Base-by-base conservation (phyloP, 148 eudicot species). In the Salicornia ramosissima region DNA sequence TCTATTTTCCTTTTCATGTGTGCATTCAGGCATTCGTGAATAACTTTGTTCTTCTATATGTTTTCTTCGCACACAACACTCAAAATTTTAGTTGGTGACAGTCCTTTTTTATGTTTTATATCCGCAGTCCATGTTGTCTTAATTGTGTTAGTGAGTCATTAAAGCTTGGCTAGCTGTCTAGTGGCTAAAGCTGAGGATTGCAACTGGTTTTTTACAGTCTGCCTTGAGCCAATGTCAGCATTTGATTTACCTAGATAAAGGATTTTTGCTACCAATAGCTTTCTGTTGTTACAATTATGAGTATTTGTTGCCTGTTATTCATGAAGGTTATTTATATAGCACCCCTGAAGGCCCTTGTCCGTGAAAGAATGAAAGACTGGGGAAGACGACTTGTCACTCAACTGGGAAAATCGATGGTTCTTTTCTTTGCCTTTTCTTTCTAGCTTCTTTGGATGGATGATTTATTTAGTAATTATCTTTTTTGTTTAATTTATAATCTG, bases 341-440 rank as follows among this genome's bases (percentile, higher is more conserved):
- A 81, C 98, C 98, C 62, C 75, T 94, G 74, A 94, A 94, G 83
- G 98, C 98, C 72, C 83, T 94, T 74, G 98, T 94, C 51, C 88
- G 98, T 60, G 98, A 94, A 82, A 86, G 98, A 79, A 88, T 94
- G 96, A 88, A 75, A 68, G 98, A 94, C 74, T 94, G 98, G 98
- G 86, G 68, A 80, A 94, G 78, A 73, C 82, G 92, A 65, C 91
- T 94, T 75, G 97, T 90, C 64, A 80, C 87, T 54, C 86, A 86
- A 82, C 92, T 94, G 76, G 97, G 96, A 60, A 94, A 94, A 78
- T 45, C 81, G 75, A 94, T 94, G 98, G 98, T 92, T 71, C 80
- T 78, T 10, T 39, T 28, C 68, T 72, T 42, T 0, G 31, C 39
- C 22, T 30, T 59, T 34, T 64, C 51, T 53, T 18, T 49, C 43